Evolutionary conservation across 2,329 filamentous ascomycete species (phyloP).

Genomic region (Trichoderma sp.): DNA sequence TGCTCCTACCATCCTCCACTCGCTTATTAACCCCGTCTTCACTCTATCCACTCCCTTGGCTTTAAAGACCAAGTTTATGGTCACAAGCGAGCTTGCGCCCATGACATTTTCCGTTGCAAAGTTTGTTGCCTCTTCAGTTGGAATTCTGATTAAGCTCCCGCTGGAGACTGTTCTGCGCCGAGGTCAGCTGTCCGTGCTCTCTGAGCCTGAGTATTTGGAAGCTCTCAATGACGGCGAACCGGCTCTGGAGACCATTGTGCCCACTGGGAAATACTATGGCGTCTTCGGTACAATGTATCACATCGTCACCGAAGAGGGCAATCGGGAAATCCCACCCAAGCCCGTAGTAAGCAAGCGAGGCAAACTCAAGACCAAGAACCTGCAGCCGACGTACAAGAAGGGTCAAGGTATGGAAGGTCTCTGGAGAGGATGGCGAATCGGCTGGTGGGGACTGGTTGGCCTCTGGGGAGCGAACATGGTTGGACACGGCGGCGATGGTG

Average conservation of each 20-base stretch:
- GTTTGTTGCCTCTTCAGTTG: constrained; percentile 76
- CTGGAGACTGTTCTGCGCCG: constrained; percentile 89
- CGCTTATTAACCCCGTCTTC: constrained; percentile 79
- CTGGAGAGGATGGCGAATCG: constrained; percentile 75
- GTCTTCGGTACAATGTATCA: constrained; percentile 88
- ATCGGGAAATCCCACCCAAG: constrained; percentile 48
- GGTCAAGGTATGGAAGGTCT: constrained; percentile 70
- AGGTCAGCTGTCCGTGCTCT: constrained; percentile 76
- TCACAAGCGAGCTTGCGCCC: constrained; percentile 81
- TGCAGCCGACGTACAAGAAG: constrained; percentile 47
- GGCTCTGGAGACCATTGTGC: constrained; percentile 72
- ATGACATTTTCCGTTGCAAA: constrained; percentile 79
- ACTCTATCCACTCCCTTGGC: constrained; percentile 81
- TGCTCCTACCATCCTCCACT: constrained; percentile 83
- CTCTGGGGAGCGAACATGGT: constrained; percentile 71
- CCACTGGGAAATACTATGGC: constrained; percentile 79
- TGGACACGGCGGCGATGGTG: constrained; percentile 61
- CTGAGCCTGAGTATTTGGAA: constrained; percentile 52
- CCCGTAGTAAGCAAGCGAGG: constrained; percentile 38
- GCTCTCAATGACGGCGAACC: constrained; percentile 49
- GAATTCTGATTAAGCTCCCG: constrained; percentile 84
- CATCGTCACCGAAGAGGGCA: constrained; percentile 82
- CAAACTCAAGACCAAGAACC: constrained; percentile 37
- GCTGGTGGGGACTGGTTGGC: constrained; percentile 74
- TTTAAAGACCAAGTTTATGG: constrained; percentile 78